These are phyloP conservation scores for Populus ilicifolia DNA, from an alignment of 345 rosid species.

Conservation along the genomic window DNA sequence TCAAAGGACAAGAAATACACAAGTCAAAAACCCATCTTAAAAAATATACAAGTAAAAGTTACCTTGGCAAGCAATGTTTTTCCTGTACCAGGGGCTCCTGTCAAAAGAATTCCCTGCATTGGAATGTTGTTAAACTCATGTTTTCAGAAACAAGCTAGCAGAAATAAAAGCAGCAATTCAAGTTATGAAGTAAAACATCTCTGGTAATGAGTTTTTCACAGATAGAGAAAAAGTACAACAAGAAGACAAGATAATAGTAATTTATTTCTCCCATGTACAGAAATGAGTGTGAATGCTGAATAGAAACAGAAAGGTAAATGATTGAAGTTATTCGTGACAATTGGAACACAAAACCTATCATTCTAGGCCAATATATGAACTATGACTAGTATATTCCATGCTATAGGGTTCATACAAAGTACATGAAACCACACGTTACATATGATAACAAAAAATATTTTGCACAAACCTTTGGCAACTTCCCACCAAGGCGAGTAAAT, in stretches of 20 bases:
- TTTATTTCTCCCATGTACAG: not conserved
- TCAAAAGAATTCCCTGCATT: constrained; percentile 90
- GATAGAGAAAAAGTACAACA: not conserved
- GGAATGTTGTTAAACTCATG: constrained; percentile 5
- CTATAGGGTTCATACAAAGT: not conserved
- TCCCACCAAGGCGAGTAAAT: constrained; percentile 98
- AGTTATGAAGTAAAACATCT: not conserved
- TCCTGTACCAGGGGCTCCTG: constrained; percentile 99
- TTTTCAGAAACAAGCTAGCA: not conserved
- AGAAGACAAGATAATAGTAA: not conserved
- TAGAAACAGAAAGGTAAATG: not conserved
- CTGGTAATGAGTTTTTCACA: not conserved
- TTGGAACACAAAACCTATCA: not conserved
- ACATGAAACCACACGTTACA: not conserved
- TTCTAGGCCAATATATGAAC: not conserved
- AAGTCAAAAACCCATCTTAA: not conserved
- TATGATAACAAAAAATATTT: not conserved
- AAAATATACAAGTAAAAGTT: constrained; percentile 7
- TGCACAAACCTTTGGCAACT: constrained; percentile 83
- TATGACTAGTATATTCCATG: not conserved
- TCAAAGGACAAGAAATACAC: not conserved
- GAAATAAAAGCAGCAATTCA: not conserved
- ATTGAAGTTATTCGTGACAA: not conserved
- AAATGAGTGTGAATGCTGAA: not conserved
- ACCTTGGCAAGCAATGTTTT: constrained; percentile 98